Percentiles rank a stretch among this genome's conserved stretches.
phyloP scores from a whole-genome alignment of 345 rosid species.

The Salix exigua region DNA sequence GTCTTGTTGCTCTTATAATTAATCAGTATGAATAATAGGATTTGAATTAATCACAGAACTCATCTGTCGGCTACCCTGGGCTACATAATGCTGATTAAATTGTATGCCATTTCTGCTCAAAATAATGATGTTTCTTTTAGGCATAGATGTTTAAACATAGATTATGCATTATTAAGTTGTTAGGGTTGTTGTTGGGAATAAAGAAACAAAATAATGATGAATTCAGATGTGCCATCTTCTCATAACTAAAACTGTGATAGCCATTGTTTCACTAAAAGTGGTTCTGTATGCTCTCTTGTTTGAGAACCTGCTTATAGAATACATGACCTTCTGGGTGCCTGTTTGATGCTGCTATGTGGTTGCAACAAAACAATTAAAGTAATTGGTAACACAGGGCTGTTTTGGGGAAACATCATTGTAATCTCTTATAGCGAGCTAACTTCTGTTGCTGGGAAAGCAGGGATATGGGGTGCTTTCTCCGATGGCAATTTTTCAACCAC shows the following conservation, averaged over 20 bases:
- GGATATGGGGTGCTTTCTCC: neutral
- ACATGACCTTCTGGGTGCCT: neutral
- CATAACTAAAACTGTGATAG: neutral
- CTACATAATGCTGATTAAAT: neutral
- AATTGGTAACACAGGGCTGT: neutral
- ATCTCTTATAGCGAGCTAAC: neutral
- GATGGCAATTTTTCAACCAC: neutral
- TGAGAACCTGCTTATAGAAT: neutral
- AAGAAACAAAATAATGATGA: neutral
- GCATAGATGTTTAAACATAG: neutral
- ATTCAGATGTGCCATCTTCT: neutral
- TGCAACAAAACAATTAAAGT: neutral
- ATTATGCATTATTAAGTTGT: neutral
- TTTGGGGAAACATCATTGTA: neutral
- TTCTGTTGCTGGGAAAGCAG: neutral
- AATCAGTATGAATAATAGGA: neutral
- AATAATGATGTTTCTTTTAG: neutral
- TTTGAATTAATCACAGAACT: neutral
- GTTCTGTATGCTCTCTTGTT: neutral
- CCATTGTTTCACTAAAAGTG: neutral
- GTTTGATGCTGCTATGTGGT: neutral
- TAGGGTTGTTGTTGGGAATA: neutral
- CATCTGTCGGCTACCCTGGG: neutral
- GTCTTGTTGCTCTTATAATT: neutral
- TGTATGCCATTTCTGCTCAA: neutral